These are phyloP conservation scores for Eremothecium sinecaudum DNA, from an alignment of 1,139 yeast genomes.

Conservation along the genomic window DNA sequence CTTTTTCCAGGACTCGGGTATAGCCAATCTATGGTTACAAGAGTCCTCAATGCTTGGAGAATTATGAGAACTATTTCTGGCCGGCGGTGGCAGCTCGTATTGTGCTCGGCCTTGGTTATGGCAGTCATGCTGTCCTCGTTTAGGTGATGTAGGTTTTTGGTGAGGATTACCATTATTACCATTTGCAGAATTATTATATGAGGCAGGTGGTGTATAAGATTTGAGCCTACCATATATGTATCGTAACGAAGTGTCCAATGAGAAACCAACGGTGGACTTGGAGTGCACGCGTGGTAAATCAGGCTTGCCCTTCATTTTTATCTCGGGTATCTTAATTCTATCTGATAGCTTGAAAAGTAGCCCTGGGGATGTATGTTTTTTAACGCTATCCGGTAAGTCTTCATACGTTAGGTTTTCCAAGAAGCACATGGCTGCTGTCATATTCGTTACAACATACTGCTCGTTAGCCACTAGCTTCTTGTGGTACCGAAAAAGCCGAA, in stretches of 20 bases:
- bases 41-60: slow-evolving; percentile 7
- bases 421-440: slow-evolving; percentile 54
- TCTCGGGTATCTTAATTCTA: slow-evolving; percentile 3
- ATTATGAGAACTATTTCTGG: slow-evolving; percentile 11
- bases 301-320: slow-evolving; percentile 4
- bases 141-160: background rate
- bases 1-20: slow-evolving; percentile 16
- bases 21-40: slow-evolving; percentile 3
- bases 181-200: slow-evolving; percentile 1
- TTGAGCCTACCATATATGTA: slow-evolving; percentile 25
- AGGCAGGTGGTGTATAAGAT: slow-evolving; percentile 25
- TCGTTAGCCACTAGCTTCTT: slow-evolving; percentile 41
- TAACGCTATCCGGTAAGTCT: slow-evolving; percentile 32
- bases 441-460: slow-evolving; percentile 50
- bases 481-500: slow-evolving; percentile 47
- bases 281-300: slow-evolving; percentile 9
- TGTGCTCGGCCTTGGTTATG: too few relatives aligned
- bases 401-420: slow-evolving; percentile 39
- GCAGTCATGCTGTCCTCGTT: background rate
- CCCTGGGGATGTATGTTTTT: slow-evolving; percentile 15
- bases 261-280: slow-evolving; percentile 7
- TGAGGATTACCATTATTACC: background rate
- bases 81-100: too few relatives aligned
- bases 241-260: slow-evolving; percentile 14
- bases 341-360: slow-evolving; percentile 2